phyloP scores from a whole-genome alignment of 192 early-diverging fungal species.

The Linnemannia hyalina region DNA sequence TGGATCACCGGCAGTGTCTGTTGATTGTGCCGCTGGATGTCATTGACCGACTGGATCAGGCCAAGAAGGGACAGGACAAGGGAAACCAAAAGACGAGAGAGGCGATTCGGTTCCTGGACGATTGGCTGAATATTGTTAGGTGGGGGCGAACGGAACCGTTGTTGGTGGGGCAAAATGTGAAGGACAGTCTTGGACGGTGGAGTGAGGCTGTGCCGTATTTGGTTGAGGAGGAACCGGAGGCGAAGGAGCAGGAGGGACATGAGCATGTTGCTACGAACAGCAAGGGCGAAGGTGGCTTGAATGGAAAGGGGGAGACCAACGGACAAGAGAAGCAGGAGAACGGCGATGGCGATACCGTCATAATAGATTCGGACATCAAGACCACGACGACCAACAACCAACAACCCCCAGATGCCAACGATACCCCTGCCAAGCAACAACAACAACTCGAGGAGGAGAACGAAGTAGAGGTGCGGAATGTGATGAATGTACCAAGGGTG shows the following conservation, averaged over 20 bases:
- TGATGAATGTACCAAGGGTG: slow-evolving; percentile 58
- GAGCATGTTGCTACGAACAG: slow-evolving; percentile 12
- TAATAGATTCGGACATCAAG: not conserved
- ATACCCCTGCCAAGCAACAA: not conserved
- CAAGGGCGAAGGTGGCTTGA: slow-evolving; percentile 5
- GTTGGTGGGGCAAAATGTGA: slow-evolving; percentile 61
- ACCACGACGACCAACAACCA: not conserved
- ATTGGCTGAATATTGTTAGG: slow-evolving; percentile 31
- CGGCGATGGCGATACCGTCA: not conserved
- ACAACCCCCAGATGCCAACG: not conserved
- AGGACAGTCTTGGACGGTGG: slow-evolving; percentile 64
- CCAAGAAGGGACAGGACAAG: slow-evolving; percentile 66
- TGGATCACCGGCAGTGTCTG: slow-evolving; percentile 55
- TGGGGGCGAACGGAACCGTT: slow-evolving; percentile 46
- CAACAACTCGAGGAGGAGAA: slow-evolving; percentile 34
- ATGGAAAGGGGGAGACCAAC: slow-evolving; percentile 6
- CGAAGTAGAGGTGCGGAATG: slow-evolving; percentile 34
- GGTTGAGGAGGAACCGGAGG: slow-evolving; percentile 47
- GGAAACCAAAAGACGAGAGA: slow-evolving; percentile 66
- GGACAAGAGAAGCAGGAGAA: not conserved
- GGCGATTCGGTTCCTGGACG: slow-evolving; percentile 65
- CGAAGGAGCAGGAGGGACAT: slow-evolving; percentile 9
- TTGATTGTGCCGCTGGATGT: slow-evolving; percentile 70
- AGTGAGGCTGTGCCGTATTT: slow-evolving; percentile 55
- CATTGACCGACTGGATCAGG: slow-evolving; percentile 65